Evolutionary conservation across 1,284 basidiomycete genomes (phyloP), one percentile per base, ranked within the genome.

Genomic region (Heliocybe sulcata): DNA sequence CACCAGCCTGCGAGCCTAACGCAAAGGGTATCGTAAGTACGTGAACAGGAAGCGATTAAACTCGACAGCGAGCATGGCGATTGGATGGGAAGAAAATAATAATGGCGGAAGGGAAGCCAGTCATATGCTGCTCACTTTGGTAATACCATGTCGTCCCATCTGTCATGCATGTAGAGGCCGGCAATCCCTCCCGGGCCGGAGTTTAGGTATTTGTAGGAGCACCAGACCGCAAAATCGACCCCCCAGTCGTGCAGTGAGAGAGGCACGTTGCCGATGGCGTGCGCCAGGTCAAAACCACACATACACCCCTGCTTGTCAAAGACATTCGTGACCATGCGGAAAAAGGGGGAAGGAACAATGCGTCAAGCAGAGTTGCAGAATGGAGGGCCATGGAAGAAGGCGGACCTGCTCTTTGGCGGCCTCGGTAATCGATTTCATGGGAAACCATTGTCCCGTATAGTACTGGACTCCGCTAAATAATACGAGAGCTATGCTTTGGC

Each of bases 181-280:
- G 86, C 97, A 55, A 98, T 96, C 12, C 89, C 93, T 14, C 96
- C 95, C 3, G 96, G 95, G 1, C 97, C 94, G 12, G 93, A 88
- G 69, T 97, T 98, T 55, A 98, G 82, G 71, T 98, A 99, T 76
- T 98, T 98, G 79, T 97, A 98, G 27, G 92, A 91, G 71, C 94
- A 98, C 94, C 94, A 98, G 19, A 94, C 93, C 0, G 95, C 96
- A 69, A 98, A 98, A 72, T 99, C 96, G 61, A 94, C 88, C 58
- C 82, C 77, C 96, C 97, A 99, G 59, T 94, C 88, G 69, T 98
- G 92, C 59, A 99, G 76, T 53, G 83, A 77, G 58, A 97, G 72
- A 11, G 92, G 89, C 29, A 99, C 91, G 68, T 99, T 99, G 54
- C 95, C 95, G 51, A 90, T 81, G 1, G 90, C 96, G 71, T 99